phyloP scores from a whole-genome alignment of 306 rosid species.

The Mimosa pudica region DNA sequence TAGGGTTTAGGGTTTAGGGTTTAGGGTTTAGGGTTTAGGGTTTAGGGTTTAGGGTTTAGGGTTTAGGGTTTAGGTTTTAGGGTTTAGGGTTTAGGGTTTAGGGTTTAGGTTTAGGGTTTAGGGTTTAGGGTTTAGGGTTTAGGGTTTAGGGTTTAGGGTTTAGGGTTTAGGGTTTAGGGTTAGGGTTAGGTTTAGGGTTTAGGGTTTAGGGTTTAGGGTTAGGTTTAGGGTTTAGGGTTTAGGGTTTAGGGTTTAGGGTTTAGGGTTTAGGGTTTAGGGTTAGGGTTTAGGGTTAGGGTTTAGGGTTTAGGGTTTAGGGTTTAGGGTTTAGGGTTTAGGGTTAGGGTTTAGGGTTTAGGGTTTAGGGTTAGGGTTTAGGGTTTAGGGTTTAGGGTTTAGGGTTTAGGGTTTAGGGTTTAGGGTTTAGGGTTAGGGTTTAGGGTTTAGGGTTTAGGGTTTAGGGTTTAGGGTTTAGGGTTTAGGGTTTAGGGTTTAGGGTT shows the following conservation, averaged over 20 bases:
- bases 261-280: constrained; percentile 23
- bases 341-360: not conserved
- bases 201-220: constrained; percentile 31
- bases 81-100: too few species aligned
- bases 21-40: constrained; percentile 33
- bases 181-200: constrained; percentile 1
- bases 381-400: constrained; percentile 26
- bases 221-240: constrained; percentile 24
- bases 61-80: too few species aligned
- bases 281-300: constrained; percentile 37
- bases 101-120: too few species aligned
- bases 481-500: not conserved
- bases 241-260: constrained; percentile 2
- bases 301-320: constrained; percentile 17
- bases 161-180: too few species aligned
- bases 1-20: constrained; percentile 18
- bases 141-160: too few species aligned
- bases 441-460: constrained; percentile 9
- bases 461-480: constrained; percentile 18
- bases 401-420: constrained; percentile 15
- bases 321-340: constrained; percentile 9
- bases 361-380: constrained; percentile 33
- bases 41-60: constrained; percentile 31
- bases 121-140: too few species aligned
- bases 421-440: constrained; percentile 34